phyloP scores from a whole-genome alignment of 1,284 basidiomycete species.

The Rhizoctonia solani region DNA sequence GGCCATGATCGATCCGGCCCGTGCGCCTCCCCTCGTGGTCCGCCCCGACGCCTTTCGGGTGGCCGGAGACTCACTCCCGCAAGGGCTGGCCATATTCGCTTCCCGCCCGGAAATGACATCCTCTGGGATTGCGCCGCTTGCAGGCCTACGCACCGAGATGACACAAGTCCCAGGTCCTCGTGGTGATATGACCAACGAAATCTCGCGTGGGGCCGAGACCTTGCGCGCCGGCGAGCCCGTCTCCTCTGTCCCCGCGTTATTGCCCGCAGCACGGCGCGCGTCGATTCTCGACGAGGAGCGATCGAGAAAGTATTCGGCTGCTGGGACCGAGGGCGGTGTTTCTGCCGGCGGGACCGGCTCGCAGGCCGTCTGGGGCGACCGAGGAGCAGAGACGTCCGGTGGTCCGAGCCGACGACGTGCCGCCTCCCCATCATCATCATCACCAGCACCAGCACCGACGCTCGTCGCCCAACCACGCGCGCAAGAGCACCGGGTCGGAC shows the following conservation, averaged over 20 bases:
- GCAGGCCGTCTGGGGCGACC: not conserved
- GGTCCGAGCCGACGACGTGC: constrained; percentile 11
- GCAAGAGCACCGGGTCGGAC: constrained; percentile 1
- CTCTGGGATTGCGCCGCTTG: not conserved
- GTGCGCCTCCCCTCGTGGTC: not conserved
- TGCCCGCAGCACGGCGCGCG: not conserved
- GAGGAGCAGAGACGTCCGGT: not conserved
- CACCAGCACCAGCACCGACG: not conserved
- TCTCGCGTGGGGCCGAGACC: not conserved
- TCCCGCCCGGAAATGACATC: constrained; percentile 19
- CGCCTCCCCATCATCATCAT: no score
- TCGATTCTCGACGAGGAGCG: constrained; percentile 19
- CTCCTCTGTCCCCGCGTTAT: not conserved
- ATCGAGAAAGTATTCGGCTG: constrained; percentile 1
- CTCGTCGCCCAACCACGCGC: not conserved
- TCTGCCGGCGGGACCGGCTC: not conserved
- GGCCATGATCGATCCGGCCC: not conserved
- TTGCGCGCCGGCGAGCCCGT: not conserved
- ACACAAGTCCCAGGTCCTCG: constrained; percentile 5
- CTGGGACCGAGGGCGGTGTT: not conserved
- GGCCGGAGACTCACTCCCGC: not conserved
- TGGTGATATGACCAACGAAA: constrained; percentile 23
- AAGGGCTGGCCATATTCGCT: constrained; percentile 3
- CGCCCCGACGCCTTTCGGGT: not conserved
- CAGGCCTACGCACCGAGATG: not conserved